Conservation (phyloP, 208 protist species). For the Leishmania major region DNA sequence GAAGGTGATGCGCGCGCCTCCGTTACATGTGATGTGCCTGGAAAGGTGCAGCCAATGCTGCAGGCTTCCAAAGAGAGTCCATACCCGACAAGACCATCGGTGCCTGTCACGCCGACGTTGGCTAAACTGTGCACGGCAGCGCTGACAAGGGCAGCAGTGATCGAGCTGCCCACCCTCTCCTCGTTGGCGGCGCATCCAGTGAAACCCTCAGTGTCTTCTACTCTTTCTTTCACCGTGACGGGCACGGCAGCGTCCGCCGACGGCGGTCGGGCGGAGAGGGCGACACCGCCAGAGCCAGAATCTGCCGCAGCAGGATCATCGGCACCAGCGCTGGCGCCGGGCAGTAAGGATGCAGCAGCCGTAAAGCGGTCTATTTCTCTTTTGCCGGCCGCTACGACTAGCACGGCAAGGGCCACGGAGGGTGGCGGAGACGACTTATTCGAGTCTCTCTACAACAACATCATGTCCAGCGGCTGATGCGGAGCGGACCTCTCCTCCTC, state of each 20-base stretch:
- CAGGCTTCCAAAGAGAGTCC: background rate
- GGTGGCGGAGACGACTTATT: conserved; percentile 40
- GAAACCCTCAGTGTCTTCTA: background rate
- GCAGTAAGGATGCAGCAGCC: too few species aligned
- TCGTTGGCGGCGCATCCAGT: background rate
- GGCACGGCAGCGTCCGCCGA: background rate
- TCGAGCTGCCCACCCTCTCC: background rate
- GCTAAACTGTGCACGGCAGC: background rate
- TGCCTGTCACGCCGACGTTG: background rate
- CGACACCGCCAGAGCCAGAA: background rate
- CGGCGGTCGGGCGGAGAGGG: background rate
- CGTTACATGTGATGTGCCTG: conserved; percentile 5
- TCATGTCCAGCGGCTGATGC: conserved; percentile 38
- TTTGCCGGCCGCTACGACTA: background rate
- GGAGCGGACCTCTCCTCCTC: background rate
- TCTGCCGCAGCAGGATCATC: background rate
- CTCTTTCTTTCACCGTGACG: background rate
- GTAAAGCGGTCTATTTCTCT: background rate
- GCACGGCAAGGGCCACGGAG: background rate
- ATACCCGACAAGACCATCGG: background rate
- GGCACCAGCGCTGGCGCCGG: background rate
- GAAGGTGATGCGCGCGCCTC: background rate
- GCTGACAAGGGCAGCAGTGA: background rate
- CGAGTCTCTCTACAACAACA: conserved; percentile 55
- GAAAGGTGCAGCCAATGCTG: background rate